Evolutionary conservation across 1,139 yeast species (phyloP), one percentile per base, ranked within the genome.

Genomic region (Nakaseomyces uthaithaninus): DNA sequence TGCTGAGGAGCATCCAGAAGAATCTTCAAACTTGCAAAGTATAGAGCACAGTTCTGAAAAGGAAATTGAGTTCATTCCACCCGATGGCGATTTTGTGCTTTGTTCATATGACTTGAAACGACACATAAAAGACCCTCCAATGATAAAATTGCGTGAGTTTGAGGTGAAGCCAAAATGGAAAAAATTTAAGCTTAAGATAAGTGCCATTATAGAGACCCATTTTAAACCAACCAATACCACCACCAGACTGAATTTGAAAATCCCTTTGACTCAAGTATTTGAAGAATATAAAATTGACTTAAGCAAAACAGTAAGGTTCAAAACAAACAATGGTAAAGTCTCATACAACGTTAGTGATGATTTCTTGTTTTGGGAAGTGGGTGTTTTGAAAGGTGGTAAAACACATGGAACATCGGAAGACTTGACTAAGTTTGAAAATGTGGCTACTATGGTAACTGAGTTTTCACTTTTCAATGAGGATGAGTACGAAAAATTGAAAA

Each of bases 31-130:
- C 2, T 20, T 17, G 1, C 23, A 27, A 17, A 20, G 8, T 14
- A 23, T 36, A 17, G 33, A 28, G 14, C 26, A 24, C 9, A 44
- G 38, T 8, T 68, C 69, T 40, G 77, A 71, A 46, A 66, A 74
- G 38, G 69, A 72, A 37, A 77, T 82, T 36, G 72, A 77, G 10
- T 82, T 83, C 52, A 72, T 79, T 25, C 93, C 94, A 7, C 93
- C 91, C 3, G 94, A 82, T 63, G 91, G 89, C 0, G 76, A 74
- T 46, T 81, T 82, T 56, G 69, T 72, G 16, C 67, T 83, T 27
- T 73, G 78, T 44, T 70, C 75, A 12, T 75, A 67, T 38, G 59
- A 63, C 33, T 42, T 66, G n/a, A 59, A 59, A 38, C 50, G 63
- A 28, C 59, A 57, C 40, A 54, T 57, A 4, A 47, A 49, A 20